A percentile compares a stretch with the other conserved stretches of the same genome.
Conservation (phyloP, 306 rosid species). For the Sechiopsis laciniata region DNA sequence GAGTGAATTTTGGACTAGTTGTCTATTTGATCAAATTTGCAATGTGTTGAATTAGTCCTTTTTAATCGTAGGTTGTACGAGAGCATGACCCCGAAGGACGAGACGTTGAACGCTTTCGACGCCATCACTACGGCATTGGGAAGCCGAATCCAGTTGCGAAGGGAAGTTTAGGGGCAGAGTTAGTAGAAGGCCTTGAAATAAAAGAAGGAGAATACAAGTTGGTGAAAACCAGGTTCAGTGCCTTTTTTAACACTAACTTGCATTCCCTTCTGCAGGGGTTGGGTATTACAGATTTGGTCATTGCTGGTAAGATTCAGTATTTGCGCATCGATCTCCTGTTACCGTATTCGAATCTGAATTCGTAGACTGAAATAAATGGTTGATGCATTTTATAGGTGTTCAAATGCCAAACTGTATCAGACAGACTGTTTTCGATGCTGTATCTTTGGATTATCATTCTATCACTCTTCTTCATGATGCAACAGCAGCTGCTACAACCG, state of each 20-base stretch:
- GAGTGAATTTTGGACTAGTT: neutral
- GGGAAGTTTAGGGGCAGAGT: conserved; percentile 66
- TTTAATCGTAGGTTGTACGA: conserved; percentile 53
- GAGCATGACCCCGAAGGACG: conserved; percentile 83
- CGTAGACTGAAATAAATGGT: neutral
- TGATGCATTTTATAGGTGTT: conserved; percentile 44
- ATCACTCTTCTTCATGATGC: conserved; percentile 73
- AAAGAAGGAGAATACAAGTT: conserved; percentile 77
- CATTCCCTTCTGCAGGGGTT: conserved; percentile 61
- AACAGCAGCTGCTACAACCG: conserved; percentile 81
- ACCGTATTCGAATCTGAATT: neutral
- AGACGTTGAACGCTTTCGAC: conserved; percentile 79
- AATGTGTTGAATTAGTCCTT: neutral
- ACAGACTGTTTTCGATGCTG: conserved; percentile 85
- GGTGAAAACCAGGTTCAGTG: conserved; percentile 86
- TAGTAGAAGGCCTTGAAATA: conserved; percentile 66
- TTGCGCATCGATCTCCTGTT: neutral
- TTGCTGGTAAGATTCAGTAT: conserved; percentile 48
- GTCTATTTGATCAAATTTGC: neutral
- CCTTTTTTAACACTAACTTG: conserved; percentile 76
- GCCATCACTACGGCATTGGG: conserved; percentile 48
- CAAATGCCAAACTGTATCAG: conserved; percentile 96
- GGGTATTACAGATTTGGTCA: conserved; percentile 53
- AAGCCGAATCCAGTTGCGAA: conserved; percentile 48
- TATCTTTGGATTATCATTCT: conserved; percentile 66